Base-by-base conservation (phyloP, 805 yeast genomes). In the Zygoascus flipseniorum region DNA sequence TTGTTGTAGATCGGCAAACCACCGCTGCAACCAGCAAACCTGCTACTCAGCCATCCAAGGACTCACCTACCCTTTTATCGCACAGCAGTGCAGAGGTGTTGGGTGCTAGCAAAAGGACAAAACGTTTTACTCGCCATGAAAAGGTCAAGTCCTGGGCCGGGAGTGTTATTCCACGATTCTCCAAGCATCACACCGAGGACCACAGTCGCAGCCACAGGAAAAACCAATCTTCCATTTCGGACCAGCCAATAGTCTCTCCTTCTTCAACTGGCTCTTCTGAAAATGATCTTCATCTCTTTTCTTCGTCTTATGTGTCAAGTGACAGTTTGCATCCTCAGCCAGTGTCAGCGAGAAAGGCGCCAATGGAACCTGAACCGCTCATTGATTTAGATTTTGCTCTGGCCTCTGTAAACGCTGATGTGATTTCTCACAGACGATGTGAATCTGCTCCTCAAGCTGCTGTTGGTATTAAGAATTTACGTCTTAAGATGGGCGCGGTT, bases 341-440 rank as follows among this genome's bases (percentile, higher is more conserved):
- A 4, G 14, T 42, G 4, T 35, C 39, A 13, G 18, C 18, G 3
- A 10, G 18, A 28, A 35, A 37, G 14, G 64, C 53, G 66, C 16
- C 39, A 35, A 57, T 58, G 10, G 70, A 20, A 69, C 82, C 83
- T 0, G 80, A 78, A 58, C 82, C 83, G 1, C 69, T 76, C 23
- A 81, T 80, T 23, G 83, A 80, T 57, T 64, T 80, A 48, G 84
- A 80, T 56, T 76, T 76, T 31, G 82, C 81, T 10, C 67, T 76
- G 23, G 54, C 60, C 9, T 19, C 53, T 23, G 43, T 48, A 14
- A 48, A 10, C 14, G 13, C 23, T 9, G 20, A 47, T 14, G 18
- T 5, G 8, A 28, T 5, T 42, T 58, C 16, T 31, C 83, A 79
- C 61, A 71, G 81, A 60, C 70, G 83, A 54, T 70, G 81, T 1